Conservation (phyloP, 176 grass and related monocot genomes). For the Phoenix roebelenii region DNA sequence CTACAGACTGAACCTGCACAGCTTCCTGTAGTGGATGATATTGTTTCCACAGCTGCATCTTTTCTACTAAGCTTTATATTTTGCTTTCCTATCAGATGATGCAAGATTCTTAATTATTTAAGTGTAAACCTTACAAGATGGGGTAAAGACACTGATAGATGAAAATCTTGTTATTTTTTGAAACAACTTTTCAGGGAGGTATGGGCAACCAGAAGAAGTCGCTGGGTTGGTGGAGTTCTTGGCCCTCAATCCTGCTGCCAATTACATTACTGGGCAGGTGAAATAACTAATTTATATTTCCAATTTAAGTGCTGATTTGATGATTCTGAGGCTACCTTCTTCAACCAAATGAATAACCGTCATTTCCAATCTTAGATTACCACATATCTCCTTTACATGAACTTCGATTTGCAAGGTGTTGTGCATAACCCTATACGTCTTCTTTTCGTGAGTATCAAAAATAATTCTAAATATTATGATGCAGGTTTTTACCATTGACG, state of each 20-base stretch:
- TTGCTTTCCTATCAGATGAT: too few species aligned
- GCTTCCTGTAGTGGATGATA: too few species aligned
- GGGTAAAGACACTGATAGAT: too few species aligned
- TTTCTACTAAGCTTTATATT: too few species aligned
- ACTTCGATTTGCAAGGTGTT: background rate
- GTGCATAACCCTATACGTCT: background rate
- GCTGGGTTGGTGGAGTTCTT: constrained; percentile 47
- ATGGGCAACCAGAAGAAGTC: constrained; percentile 49
- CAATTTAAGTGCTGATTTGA: background rate
- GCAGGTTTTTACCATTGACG: constrained; percentile 9
- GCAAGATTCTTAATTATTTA: too few species aligned
- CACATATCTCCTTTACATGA: too few species aligned
- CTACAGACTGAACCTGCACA: too few species aligned
- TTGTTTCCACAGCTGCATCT: too few species aligned
- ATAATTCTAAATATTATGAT: constrained; percentile 2
- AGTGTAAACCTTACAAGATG: too few species aligned
- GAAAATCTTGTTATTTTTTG: too few species aligned
- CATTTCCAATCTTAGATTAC: too few species aligned
- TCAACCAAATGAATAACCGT: background rate
- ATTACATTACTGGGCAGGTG: constrained; percentile 46
- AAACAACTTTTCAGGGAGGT: constrained; percentile 33
- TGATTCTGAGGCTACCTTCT: background rate
- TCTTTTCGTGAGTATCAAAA: background rate
- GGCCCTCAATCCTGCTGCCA: constrained; percentile 45
- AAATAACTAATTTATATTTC: background rate